Evolutionary conservation across 1,284 basidiomycete species (phyloP).

Genomic region (Golubevia pallescens): DNA sequence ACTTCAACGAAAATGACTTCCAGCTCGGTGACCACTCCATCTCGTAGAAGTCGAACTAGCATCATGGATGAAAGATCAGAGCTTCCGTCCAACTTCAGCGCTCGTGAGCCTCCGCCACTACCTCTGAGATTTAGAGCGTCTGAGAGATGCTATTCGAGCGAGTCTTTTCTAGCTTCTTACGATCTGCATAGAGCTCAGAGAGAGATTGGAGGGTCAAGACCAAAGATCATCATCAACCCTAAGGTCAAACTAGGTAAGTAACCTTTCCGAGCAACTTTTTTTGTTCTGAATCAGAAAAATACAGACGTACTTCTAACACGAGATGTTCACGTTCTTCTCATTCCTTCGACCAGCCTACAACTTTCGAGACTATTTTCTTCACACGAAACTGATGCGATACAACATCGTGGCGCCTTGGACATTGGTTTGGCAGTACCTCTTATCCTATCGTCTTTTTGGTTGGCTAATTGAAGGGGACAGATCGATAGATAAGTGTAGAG

Average conservation of each 20-base stretch:
- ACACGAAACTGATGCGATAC: conserved; percentile 22
- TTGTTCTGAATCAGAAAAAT: no score
- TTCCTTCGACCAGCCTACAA: no score
- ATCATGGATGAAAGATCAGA: no score
- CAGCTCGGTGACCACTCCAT: no score
- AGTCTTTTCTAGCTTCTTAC: conserved; percentile 33
- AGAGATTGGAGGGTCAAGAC: conserved; percentile 22
- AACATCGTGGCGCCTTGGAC: conserved; percentile 30
- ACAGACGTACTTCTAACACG: no score
- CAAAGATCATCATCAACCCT: conserved; percentile 38
- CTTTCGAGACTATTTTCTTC: conserved; percentile 25
- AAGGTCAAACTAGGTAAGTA: conserved; percentile 17
- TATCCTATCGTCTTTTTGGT: conserved; percentile 26
- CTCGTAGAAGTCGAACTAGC: no score
- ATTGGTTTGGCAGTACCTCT: conserved; percentile 36
- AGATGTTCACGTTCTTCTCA: no score
- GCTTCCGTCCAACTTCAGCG: no score
- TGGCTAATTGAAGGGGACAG: conserved; percentile 34
- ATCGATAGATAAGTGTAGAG: no score
- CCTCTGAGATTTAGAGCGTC: conserved; percentile 37
- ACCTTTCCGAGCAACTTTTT: no score
- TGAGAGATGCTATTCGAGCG: conserved; percentile 24
- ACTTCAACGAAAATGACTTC: no score
- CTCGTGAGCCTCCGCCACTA: no score
- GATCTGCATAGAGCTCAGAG: conserved; percentile 39